A percentile compares a stretch with the other conserved stretches of the same genome.
Evolutionary conservation across 1,284 basidiomycete species (phyloP).

Genomic region (Papiliotrema nemorosa): DNA sequence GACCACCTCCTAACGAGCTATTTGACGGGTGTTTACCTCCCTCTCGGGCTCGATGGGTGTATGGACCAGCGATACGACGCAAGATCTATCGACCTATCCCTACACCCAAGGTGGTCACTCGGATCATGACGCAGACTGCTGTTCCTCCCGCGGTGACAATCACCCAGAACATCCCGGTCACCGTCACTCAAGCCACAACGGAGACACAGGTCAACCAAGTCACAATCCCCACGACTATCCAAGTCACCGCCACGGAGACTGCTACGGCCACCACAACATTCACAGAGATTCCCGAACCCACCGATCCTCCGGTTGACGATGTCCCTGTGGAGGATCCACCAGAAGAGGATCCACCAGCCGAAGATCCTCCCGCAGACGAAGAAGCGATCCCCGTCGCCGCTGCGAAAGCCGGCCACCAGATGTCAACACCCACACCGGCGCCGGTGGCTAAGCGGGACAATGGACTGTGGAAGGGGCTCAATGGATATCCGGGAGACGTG

Average conservation of each 20-base stretch:
- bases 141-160: neutral
- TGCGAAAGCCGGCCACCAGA: neutral
- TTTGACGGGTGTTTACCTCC: neutral
- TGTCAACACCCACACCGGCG: neutral
- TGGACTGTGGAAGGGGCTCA: neutral
- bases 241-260: neutral
- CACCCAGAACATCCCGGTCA: neutral
- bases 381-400: neutral
- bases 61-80: neutral
- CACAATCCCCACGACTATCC: neutral
- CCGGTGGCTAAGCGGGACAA: neutral
- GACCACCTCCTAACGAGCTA: neutral
- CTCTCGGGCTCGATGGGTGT: neutral
- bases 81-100: too few species aligned
- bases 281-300: neutral
- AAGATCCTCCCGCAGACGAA: neutral
- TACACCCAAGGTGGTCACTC: neutral
- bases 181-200: neutral
- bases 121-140: neutral
- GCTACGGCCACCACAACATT: neutral
- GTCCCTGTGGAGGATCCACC: too few species aligned
- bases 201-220: neutral
- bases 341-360: too few species aligned
- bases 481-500: conserved; percentile 2
- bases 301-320: neutral